Base-by-base conservation (phyloP, 2,329 filamentous ascomycete genomes). In the Phialocephala subalpina region DNA sequence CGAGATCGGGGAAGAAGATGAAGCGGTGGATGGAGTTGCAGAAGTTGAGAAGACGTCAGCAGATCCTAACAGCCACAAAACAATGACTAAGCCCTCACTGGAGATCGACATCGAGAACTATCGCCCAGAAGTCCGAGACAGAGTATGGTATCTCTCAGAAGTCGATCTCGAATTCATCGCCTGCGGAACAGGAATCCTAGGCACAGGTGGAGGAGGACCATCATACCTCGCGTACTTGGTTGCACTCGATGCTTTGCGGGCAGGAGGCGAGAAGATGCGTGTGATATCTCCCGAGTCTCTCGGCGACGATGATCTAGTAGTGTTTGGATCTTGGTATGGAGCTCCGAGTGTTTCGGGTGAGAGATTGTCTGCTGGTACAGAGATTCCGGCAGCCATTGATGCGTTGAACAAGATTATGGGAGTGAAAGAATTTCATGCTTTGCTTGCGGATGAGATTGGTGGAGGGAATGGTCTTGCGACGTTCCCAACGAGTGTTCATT, bases 381-480 rank as follows among this genome's bases (percentile, higher is more conserved):
- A 80, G 67, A 80, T 80, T 25, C 76, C 22, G 72, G 69, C 2
- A n/a, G 80, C 78, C 0, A 78, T 80, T 53, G 76, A 80, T 47
- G 77, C 77, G 2, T 67, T 79, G 1, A 76, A 74, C 14, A 78
- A 74, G 52, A 73, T 79, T 11, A 58, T 76, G 25, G 76, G 76
- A 2, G 72, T 75, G 12, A 70, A 74, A n/a, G 68, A 72, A 0
- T 76, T 80, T 40, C 68, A 78, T 29, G 79, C 74, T 6, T 70
- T 83, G 42, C 86, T 90, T 66, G 81, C 84, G 1, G 72, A 89
- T 3, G 88, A 91, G 69, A 88, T 90, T 64, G 88, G 88, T 18
- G 88, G 88, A 7, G 83, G 82, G 1, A 49, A 49, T 25, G 45
- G 90, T 68, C 78, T 90, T 16, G 83, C 87, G 67, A 83, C 84